phyloP scores from a whole-genome alignment of 2,329 filamentous ascomycete species.

The Pseudogymnoascus sp. region DNA sequence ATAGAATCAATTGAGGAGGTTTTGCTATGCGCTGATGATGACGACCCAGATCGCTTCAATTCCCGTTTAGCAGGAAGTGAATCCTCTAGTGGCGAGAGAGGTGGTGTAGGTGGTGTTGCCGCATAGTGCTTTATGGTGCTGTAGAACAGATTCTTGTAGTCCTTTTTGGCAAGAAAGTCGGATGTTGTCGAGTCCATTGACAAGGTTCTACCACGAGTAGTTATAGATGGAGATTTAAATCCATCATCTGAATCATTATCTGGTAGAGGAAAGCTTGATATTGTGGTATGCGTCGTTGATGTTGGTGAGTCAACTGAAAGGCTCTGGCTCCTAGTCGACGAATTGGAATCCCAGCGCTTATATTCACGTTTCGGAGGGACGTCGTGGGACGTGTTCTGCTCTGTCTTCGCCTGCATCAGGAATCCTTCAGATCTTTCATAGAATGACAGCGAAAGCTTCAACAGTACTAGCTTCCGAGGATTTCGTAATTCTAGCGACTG shows the following conservation, averaged over 20 bases:
- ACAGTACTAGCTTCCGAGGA: not conserved
- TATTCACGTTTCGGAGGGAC: not conserved
- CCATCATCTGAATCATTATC: not conserved
- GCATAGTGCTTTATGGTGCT: not conserved
- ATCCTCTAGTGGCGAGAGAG: not conserved
- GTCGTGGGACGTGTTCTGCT: not conserved
- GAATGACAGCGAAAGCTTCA: not conserved
- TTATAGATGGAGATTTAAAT: not conserved
- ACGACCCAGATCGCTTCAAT: not conserved
- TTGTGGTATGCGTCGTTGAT: not conserved
- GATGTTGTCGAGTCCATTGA: not conserved
- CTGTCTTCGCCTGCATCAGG: not conserved
- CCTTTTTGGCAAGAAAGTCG: not conserved
- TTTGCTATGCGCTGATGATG: slow-evolving; percentile 1
- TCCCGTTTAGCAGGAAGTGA: not conserved
- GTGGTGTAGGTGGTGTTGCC: slow-evolving; percentile 1
- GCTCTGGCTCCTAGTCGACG: not conserved
- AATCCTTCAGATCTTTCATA: slow-evolving; percentile 4
- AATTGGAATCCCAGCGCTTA: not conserved
- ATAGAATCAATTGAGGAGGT: not conserved
- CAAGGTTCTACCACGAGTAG: not conserved
- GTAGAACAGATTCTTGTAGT: slow-evolving; percentile 8
- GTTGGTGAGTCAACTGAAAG: not conserved
- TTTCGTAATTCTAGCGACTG: slow-evolving; percentile 15
- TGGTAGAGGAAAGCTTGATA: not conserved